Base-by-base conservation (phyloP, 2,329 filamentous ascomycete genomes). In the Penicillium sp. region DNA sequence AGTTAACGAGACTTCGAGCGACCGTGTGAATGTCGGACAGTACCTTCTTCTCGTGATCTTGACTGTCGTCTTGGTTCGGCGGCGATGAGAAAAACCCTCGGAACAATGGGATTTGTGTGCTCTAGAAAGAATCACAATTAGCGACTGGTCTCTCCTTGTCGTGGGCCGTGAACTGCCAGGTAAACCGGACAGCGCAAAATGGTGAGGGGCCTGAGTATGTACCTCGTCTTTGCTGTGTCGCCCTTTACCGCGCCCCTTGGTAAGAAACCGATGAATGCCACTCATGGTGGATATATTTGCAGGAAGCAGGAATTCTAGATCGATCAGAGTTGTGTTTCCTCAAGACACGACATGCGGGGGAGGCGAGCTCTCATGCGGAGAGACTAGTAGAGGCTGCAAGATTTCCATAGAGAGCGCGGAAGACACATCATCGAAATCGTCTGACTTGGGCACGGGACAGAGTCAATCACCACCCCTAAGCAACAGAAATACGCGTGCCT, bases 261-360 rank as follows among this genome's bases (percentile, higher is more conserved):
- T 72, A 49, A 76, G 66, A 49, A 76, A 74, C 36, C 69, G 65
- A 50, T 74, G 73, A 47, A 76, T 72, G 1, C 72, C 70, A 61
- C 69, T 74, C 73, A 75, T 76, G 16, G 52, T 64, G 28, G 18
- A 42, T 36, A 9, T 15, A 21, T 42, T 21, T 36, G 24, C 46
- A 41, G 51, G 9, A 26, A 43, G 43, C 26, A 51, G 29, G 42
- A 36, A 29, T 47, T 33, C 49, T 44, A 60, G 46, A 52, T 46
- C 21, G 34, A 49, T 41, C 12, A 33, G 39, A 39, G 41, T 28
- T 45, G 42, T 29, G 36, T 42, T 29, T 42, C 28, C 44, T 44
- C 42, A 52, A 47, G 50, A 47, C 45, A 56, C 58, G 59, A 61
- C 63, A 68, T 69, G 62, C 47, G 58, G 63, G 57, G 58, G 38